Base-by-base conservation (phyloP, 768 basidiomycete genomes). In the Lentinula raphanica region DNA sequence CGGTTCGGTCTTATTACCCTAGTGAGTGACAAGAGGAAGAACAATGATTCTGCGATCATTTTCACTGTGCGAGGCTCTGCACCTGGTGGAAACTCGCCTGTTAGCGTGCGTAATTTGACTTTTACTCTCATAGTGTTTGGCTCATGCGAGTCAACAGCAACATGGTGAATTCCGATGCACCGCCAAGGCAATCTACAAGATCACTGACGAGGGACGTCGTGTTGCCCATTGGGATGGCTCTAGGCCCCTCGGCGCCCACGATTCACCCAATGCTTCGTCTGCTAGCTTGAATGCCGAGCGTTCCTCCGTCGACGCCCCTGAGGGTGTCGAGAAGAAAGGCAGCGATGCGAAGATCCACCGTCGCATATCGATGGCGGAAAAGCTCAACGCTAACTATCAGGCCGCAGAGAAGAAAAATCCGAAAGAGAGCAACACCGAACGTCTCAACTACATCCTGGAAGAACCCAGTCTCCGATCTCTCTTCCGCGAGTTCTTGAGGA, bases 161-260 rank as follows among this genome's bases (percentile, higher is more conserved):
- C 86, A 91, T 63, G 94, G 92, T 54, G 96, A 98, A 74, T 99
- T 96, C 79, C 88, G 96, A 40, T 95, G 92, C 72, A 95, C 94
- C 0, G 88, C 92, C 39, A 95, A 96, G 67, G 94, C 94, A 11
- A 87, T 96, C 66, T 99, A 99, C 79, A 87, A 83, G 71, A 83
- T 98, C 68, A 95, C 97, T 0, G 91, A 94, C 17, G 94, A 95
- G 71, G 97, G 97, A 27, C 83, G 85, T 59, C 81, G 87, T 39
- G 73, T 91, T 1, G 94, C 94, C 32, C 86, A 88, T 59, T 98
- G 95, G 95, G 88, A 92, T 56, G 71, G 74, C 4, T 65, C 71
- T 3, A 68, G 76, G 38, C 63, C 72, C 7, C 65, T 73, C 5
- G 76, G 74, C 5, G 54, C 68, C 9, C 75, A 74, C 17, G 79